Conservation (phyloP, 305 asterid genomes). For the Solanum hybrid region DNA sequence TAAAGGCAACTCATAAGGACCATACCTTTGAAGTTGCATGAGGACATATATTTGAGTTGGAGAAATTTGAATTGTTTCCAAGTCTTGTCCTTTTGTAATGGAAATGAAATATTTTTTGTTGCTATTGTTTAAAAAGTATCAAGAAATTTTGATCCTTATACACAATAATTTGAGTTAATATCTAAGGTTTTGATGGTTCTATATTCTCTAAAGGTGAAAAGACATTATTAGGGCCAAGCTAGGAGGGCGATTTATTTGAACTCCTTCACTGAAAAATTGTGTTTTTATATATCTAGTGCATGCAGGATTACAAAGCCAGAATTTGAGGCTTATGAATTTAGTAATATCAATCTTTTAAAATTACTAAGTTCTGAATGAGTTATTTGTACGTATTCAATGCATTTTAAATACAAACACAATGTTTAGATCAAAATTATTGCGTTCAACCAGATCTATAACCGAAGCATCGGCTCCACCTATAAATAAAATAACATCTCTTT, state of each 20-base stretch:
- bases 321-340: neutral
- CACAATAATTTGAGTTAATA: neutral
- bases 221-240: neutral
- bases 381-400: neutral
- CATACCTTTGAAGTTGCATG: neutral
- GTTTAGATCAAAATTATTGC: neutral
- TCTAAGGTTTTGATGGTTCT: neutral
- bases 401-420: neutral
- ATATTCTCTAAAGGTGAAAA: neutral
- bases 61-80: neutral
- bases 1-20: neutral
- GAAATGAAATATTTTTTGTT: neutral
- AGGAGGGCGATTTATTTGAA: neutral
- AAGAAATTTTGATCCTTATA: neutral
- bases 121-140: neutral
- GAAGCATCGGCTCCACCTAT: neutral
- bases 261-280: neutral
- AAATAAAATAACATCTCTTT: neutral
- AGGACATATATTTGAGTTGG: neutral
- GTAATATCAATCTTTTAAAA: neutral
- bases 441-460: neutral
- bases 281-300: neutral
- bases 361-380: neutral
- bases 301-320: rapidly evolving
- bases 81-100: neutral